Evolutionary conservation across 768 basidiomycete genomes (phyloP).

Genomic region (Tricholomella constricta): DNA sequence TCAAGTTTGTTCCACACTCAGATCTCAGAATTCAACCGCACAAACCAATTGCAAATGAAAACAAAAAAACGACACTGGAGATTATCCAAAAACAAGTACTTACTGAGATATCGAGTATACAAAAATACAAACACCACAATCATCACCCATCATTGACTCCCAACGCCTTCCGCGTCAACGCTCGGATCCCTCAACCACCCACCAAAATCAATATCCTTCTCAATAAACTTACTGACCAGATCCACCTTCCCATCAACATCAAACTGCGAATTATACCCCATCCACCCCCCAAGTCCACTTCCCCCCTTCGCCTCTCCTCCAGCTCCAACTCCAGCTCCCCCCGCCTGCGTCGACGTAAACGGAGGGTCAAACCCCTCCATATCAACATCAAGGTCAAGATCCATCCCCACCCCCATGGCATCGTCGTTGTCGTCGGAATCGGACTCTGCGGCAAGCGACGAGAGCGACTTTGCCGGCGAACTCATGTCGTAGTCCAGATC

Average conservation of each 20-base stretch:
- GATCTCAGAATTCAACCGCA: no score
- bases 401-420: slow-evolving; percentile 9
- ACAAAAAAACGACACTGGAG: no score
- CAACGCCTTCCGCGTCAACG: slow-evolving; percentile 24
- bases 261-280: slow-evolving; percentile 59
- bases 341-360: slow-evolving; percentile 36
- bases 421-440: slow-evolving; percentile 25
- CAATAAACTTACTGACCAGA: slow-evolving; percentile 53
- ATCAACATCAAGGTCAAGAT: slow-evolving; percentile 2
- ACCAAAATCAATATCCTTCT: slow-evolving; percentile 59
- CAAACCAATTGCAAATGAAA: no score
- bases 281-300: slow-evolving; percentile 32
- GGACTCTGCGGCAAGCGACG: slow-evolving; percentile 35
- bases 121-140: background rate
- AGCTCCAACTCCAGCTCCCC: background rate
- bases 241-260: slow-evolving; percentile 58
- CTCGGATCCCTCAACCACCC: slow-evolving; percentile 51
- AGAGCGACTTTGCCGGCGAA: slow-evolving; percentile 36
- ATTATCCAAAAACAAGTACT: background rate
- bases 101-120: background rate
- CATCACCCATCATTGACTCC: slow-evolving; percentile 12
- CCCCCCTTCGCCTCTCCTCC: slow-evolving; percentile 17
- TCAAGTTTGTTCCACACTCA: no score
- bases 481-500: slow-evolving; percentile 18
- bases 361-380: slow-evolving; percentile 28